Percentiles rank a stretch among this genome's conserved stretches.
Evolutionary conservation across 768 basidiomycete species (phyloP).

Genomic region (Pholiota microspora): DNA sequence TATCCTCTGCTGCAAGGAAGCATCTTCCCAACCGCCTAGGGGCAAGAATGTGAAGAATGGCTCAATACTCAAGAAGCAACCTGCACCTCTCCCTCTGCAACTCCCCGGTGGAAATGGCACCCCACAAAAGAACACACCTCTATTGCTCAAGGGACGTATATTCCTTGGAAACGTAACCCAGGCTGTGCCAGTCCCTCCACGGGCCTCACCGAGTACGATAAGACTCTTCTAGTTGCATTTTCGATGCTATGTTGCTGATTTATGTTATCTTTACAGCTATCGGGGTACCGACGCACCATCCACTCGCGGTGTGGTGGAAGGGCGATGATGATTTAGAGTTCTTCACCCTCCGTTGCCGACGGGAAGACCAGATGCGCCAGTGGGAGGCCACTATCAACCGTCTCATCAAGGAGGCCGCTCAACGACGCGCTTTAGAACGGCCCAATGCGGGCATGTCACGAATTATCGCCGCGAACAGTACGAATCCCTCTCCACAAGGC

Average conservation of each 20-base stretch:
- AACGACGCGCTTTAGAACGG: conserved; percentile 66
- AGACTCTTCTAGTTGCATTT: conserved; percentile 7
- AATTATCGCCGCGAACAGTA: conserved; percentile 49
- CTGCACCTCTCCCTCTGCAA: conserved; percentile 42
- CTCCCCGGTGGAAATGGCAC: conserved; percentile 52
- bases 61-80: conserved; percentile 86
- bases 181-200: conserved; percentile 61
- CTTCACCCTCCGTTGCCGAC: conserved; percentile 90
- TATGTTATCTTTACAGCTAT: conserved; percentile 33
- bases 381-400: conserved; percentile 92
- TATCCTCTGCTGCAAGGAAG: conserved; percentile 98
- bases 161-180: conserved; percentile 95
- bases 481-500: conserved; percentile 37
- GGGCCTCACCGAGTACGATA: conserved; percentile 58
- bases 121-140: conserved; percentile 73
- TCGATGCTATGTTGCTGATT: conserved; percentile 5
- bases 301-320: conserved; percentile 91
- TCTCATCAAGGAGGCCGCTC: conserved; percentile 76
- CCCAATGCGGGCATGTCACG: conserved; percentile 41
- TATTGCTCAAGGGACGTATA: conserved; percentile 93
- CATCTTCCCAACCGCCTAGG: conserved; percentile 52
- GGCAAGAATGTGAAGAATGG: conserved; percentile 84
- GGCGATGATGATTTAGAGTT: conserved; percentile 92
- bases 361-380: conserved; percentile 87
- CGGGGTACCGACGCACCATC: conserved; percentile 57